These are phyloP conservation scores for Houttuynia cordata DNA, from an alignment of 164 flowering plant species.

Conservation along the genomic window DNA sequence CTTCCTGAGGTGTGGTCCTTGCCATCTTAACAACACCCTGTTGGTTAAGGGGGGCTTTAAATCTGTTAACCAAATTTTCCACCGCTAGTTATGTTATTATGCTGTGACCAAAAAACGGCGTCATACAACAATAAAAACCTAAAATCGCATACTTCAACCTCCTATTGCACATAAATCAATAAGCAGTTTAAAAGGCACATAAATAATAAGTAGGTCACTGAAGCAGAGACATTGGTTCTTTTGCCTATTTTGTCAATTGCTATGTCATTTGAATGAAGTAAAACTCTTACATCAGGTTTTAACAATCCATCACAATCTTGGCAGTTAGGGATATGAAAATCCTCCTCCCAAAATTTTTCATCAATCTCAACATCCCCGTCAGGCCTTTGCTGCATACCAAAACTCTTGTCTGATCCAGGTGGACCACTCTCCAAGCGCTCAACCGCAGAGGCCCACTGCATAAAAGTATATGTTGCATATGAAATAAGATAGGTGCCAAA, in stretches of 20 bases:
- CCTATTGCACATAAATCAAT: not conserved
- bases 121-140: too few relatives aligned
- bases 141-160: too few relatives aligned
- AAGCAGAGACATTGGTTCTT: not conserved
- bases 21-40: too few relatives aligned
- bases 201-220: not conserved
- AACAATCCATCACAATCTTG: constrained; percentile 70
- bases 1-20: too few relatives aligned
- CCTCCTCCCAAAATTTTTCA: constrained; percentile 96
- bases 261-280: not conserved
- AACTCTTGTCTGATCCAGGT: constrained; percentile 81
- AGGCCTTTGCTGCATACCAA: constrained; percentile 97
- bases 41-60: too few relatives aligned
- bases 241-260: not conserved
- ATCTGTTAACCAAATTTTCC: too few relatives aligned
- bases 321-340: constrained; percentile 74
- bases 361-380: constrained; percentile 99
- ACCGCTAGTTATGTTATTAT: too few relatives aligned
- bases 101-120: too few relatives aligned
- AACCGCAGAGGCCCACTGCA: constrained; percentile 94
- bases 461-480: constrained; percentile 1
- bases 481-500: constrained; percentile 1
- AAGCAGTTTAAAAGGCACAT: not conserved
- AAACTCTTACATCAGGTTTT: constrained; percentile 81
- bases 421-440: constrained; percentile 62